Evolutionary conservation across 768 basidiomycete genomes (phyloP).

Genomic region (Baorangia bicolor): DNA sequence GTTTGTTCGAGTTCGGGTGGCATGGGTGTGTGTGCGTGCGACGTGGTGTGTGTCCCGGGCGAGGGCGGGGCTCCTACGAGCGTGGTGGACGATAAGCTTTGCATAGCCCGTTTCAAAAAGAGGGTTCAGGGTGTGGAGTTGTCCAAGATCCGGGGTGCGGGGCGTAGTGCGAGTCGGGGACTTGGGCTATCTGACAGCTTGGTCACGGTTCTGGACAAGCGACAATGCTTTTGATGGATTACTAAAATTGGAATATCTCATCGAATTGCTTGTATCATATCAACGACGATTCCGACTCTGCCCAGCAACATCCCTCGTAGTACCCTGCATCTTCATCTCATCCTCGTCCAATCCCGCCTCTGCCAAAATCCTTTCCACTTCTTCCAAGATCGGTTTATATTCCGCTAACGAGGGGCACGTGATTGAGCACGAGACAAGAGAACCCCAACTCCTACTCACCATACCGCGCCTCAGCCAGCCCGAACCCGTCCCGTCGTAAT

Average conservation of each 20-base stretch:
- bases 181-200: no score
- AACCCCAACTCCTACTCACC: conserved; percentile 34
- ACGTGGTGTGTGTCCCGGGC: conserved; percentile 13
- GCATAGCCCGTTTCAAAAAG: conserved; percentile 2
- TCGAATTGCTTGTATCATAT: no score
- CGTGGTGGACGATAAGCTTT: conserved; percentile 12
- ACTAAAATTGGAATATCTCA: not conserved
- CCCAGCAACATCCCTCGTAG: conserved; percentile 40
- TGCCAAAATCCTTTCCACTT: conserved; percentile 78
- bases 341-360: conserved; percentile 86
- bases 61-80: conserved; percentile 2
- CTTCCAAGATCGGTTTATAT: conserved; percentile 80
- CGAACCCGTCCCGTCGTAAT: conserved; percentile 75
- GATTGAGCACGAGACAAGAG: not conserved
- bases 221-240: not conserved
- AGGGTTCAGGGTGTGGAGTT: conserved; percentile 17
- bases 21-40: conserved; percentile 34
- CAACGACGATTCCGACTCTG: conserved; percentile 54
- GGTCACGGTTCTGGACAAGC: not conserved
- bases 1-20: conserved; percentile 85
- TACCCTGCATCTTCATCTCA: conserved; percentile 65
- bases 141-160: not conserved
- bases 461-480: conserved; percentile 70
- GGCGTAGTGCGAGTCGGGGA: not conserved
- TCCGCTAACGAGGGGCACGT: conserved; percentile 39